These are phyloP conservation scores for Penicillium expansum DNA, from an alignment of 2,329 filamentous ascomycete genomes.

Conservation along the genomic window DNA sequence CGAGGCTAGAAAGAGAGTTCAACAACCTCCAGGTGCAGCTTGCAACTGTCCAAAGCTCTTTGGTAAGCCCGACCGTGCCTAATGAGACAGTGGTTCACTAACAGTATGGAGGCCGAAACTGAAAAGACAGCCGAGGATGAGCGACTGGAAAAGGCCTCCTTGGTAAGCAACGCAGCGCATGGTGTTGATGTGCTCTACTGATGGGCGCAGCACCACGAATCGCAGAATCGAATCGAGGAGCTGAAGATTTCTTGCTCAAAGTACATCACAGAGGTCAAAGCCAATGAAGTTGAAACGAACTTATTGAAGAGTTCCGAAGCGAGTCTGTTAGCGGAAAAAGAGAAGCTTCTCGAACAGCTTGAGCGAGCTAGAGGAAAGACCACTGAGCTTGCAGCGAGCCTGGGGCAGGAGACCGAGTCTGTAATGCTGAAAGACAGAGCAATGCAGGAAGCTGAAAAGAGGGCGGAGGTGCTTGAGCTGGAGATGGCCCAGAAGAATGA, in stretches of 20 bases:
- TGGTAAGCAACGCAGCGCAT: constrained; percentile 16
- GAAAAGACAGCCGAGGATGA: constrained; percentile 14
- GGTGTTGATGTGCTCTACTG: constrained; percentile 5
- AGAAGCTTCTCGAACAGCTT: constrained; percentile 19
- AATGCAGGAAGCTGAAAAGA: constrained; percentile 13
- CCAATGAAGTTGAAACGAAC: constrained; percentile 20
- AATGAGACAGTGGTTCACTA: constrained; percentile 2
- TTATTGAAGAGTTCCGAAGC: constrained; percentile 24
- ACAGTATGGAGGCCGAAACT: constrained; percentile 21
- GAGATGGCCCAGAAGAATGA: constrained; percentile 29
- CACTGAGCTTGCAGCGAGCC: constrained; percentile 20
- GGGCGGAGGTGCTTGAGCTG: constrained; percentile 13
- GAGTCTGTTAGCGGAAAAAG: constrained; percentile 15
- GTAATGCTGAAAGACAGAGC: constrained; percentile 1
- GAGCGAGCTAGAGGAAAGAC: constrained; percentile 22
- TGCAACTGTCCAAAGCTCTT: constrained; percentile 14
- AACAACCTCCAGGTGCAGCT: constrained; percentile 23
- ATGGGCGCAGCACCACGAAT: constrained; percentile 22
- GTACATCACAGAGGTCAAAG: constrained; percentile 8
- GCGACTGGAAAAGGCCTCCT: constrained; percentile 9
- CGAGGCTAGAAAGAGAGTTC: constrained; percentile 18
- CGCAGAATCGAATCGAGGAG: constrained; percentile 18
- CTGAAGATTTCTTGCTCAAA: constrained; percentile 17
- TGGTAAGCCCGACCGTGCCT: constrained; percentile 23
- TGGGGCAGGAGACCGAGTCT: constrained; percentile 5